Base-by-base conservation (phyloP, 1,284 basidiomycete genomes). In the Leucoagaricus sp. region DNA sequence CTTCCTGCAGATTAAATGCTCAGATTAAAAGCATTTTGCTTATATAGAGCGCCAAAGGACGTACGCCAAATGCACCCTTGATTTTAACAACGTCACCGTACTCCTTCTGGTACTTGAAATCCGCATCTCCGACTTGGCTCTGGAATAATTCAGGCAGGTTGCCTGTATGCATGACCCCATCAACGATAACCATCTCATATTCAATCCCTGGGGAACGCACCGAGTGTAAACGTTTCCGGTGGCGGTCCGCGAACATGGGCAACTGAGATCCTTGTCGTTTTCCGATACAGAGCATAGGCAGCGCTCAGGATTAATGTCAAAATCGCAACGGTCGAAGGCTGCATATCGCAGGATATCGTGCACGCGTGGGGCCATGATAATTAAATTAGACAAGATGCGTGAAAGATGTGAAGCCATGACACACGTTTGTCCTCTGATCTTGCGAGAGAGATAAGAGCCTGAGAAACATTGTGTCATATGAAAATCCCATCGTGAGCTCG, bases 11-110 rank as follows among this genome's bases (percentile, higher is more conserved):
- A n/a, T 48, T 42, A 52, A 31, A 50, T 15, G 38, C 26, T 49
- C 25, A 34, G 33, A n/a, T 44, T 36, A 56, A 36, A 28, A 54
- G 47, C 28, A 8, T 13, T 9, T 26, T n/a, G 34, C 17, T 28
- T n/a, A 17, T 29, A 25, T 31, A 41, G 21, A 15, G 42, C 10
- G 38, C 28, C n/a, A n/a, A 48, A 26, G 28, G 41, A 49, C 66
- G 53, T 62, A 82, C 81, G 38, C 81, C 78, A 56, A 82, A 74
- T n/a, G 77, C 69, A 4, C 78, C 81, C 63, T 80, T 80, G 45
- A 83, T 64, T 45, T 76, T 78, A 47, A 78, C 75, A 8, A 83
- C 69, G 56, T 78, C 75, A 1, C 81, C 81, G 58, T 73, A 83
- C 50, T 69, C 63, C 25, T 65, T 67, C 60, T 79, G 76, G 69